A percentile compares a stretch with the other conserved stretches of the same genome.
phyloP scores from a whole-genome alignment of 768 basidiomycete genomes.

The Collybia mongolica region DNA sequence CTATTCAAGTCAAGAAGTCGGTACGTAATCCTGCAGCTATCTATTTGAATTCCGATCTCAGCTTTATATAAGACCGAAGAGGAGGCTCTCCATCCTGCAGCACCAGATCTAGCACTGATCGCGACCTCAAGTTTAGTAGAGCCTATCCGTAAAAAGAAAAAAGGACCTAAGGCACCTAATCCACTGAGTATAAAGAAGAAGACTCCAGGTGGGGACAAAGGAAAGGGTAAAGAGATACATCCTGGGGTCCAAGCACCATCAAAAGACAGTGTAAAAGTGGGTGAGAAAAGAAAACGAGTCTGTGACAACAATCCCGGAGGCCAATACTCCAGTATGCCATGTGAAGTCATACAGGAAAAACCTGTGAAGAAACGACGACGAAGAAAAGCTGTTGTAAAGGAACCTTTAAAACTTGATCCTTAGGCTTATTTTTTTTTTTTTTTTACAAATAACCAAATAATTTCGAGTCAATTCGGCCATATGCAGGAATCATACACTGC shows the following conservation, averaged over 20 bases:
- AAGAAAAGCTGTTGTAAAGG: constrained; percentile 7
- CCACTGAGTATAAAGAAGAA: constrained; percentile 94
- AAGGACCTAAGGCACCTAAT: constrained; percentile 85
- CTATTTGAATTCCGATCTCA: neutral
- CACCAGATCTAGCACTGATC: constrained; percentile 46
- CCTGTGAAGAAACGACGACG: constrained; percentile 26
- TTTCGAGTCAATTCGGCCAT: too few relatives aligned
- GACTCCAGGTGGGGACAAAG: constrained; percentile 27
- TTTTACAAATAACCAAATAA: too few relatives aligned
- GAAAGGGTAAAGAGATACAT: constrained; percentile 1
- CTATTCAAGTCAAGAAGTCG: constrained; percentile 62
- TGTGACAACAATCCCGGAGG: neutral
- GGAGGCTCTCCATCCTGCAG: constrained; percentile 50
- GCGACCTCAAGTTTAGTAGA: constrained; percentile 33
- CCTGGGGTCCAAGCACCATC: constrained; percentile 24
- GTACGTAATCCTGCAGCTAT: constrained; percentile 31
- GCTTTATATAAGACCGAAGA: constrained; percentile 55
- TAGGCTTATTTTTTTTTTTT: too few relatives aligned
- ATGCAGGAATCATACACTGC: too few relatives aligned
- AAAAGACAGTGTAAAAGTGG: constrained; percentile 41
- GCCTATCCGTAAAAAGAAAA: constrained; percentile 52
- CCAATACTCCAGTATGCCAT: too few relatives aligned
- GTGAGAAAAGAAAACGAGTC: constrained; percentile 19
- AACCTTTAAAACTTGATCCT: too few relatives aligned
- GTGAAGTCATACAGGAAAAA: neutral